Evolutionary conservation across 345 rosid genomes (phyloP).

Genomic region (Eucalyptus lansdowneana): DNA sequence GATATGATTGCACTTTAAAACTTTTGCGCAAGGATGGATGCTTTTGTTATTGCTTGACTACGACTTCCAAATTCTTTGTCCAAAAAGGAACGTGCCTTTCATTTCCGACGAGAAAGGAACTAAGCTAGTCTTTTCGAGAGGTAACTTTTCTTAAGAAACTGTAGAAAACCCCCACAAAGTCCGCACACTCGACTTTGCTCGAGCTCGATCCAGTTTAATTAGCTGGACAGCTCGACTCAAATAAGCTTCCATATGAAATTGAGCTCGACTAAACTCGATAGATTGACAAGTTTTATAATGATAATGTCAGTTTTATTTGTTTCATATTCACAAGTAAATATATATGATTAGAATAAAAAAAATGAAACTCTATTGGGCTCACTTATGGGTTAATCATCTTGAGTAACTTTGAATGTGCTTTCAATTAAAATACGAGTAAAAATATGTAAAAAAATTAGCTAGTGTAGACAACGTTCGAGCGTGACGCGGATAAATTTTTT

Average conservation of each 20-base stretch:
- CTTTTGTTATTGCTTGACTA: neutral
- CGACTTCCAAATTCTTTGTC: neutral
- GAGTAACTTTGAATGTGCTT: too few species aligned
- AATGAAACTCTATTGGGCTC: neutral
- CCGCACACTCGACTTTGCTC: accelerated
- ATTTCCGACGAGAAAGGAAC: neutral
- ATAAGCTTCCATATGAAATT: neutral
- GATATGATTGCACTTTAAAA: neutral
- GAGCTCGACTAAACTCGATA: neutral
- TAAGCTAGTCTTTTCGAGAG: neutral
- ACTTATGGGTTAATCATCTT: neutral
- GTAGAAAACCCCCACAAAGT: neutral
- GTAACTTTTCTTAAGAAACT: neutral
- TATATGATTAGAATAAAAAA: neutral
- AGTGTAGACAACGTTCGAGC: neutral
- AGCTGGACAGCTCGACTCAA: neutral
- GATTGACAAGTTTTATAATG: neutral
- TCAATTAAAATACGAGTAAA: neutral
- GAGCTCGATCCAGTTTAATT: neutral
- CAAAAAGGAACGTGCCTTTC: neutral
- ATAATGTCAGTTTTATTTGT: neutral
- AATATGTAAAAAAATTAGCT: neutral
- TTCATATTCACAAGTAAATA: neutral
- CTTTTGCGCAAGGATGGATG: neutral
- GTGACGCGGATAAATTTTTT: neutral